phyloP scores from a whole-genome alignment of 352 stramenopile genomes.

The Albugo laibachii region DNA sequence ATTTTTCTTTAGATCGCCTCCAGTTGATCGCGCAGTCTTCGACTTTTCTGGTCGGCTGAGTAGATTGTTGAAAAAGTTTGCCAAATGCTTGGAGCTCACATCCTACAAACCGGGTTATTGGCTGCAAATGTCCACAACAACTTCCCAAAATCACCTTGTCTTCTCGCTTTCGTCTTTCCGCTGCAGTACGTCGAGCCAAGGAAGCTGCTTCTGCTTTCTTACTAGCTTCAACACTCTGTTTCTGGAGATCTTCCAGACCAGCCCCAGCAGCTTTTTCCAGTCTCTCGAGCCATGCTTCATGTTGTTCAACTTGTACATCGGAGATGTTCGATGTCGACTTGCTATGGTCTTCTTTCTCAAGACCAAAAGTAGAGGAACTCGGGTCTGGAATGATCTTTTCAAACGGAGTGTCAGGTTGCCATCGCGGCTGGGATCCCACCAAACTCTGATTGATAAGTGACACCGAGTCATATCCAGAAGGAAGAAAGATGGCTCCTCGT shows the following conservation, averaged over 20 bases:
- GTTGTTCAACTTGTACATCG: constrained; percentile 39
- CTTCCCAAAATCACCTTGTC: constrained; percentile 17
- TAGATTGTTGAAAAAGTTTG: constrained; percentile 79
- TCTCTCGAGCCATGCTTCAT: constrained; percentile 66
- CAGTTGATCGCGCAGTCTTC: constrained; percentile 37
- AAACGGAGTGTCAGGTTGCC: constrained; percentile 54
- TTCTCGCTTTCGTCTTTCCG: constrained; percentile 54
- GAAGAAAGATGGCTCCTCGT: constrained; percentile 43
- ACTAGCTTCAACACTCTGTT: constrained; percentile 68
- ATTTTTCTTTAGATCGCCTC: constrained; percentile 41
- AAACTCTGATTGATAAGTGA: constrained; percentile 55
- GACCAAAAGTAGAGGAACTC: neutral
- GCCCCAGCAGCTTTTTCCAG: constrained; percentile 59
- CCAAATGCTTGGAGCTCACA: constrained; percentile 66
- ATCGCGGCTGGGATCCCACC: constrained; percentile 48
- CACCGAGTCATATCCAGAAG: constrained; percentile 61
- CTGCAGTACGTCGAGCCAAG: constrained; percentile 33
- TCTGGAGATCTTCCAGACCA: constrained; percentile 59
- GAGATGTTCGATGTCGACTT: neutral
- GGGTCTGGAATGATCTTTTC: constrained; percentile 59
- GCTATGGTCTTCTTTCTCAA: constrained; percentile 18
- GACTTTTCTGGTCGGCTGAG: constrained; percentile 68
- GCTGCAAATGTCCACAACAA: no score
- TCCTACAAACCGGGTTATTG: constrained; percentile 9
- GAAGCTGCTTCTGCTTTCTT: constrained; percentile 55